These are phyloP conservation scores for Septoria petroselini DNA, from an alignment of 2,329 filamentous ascomycete species.

Conservation along the genomic window DNA sequence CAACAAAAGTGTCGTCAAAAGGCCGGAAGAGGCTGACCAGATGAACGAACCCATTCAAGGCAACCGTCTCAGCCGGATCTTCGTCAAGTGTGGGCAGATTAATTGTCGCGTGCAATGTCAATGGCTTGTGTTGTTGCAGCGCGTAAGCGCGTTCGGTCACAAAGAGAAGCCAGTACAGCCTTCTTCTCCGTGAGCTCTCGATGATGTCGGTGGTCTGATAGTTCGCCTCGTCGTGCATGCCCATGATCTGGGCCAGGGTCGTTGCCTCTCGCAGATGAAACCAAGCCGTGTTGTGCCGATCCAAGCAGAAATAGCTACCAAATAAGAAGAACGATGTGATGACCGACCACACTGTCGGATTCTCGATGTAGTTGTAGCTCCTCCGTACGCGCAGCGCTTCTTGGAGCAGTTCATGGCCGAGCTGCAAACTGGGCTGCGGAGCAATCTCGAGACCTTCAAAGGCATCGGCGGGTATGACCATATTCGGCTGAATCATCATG, in stretches of 20 bases:
- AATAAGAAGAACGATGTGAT: slow-evolving; percentile 62
- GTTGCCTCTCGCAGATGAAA: slow-evolving; percentile 61
- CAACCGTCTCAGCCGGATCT: slow-evolving; percentile 53
- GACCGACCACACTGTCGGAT: slow-evolving; percentile 54
- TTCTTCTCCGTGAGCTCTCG: slow-evolving; percentile 54
- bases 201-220: slow-evolving; percentile 50
- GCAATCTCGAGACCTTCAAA: slow-evolving; percentile 51
- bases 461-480: slow-evolving; percentile 41
- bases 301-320: slow-evolving; percentile 60
- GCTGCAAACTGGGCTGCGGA: slow-evolving; percentile 43
- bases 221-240: slow-evolving; percentile 57
- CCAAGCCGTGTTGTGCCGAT: slow-evolving; percentile 61
- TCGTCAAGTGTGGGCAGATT: slow-evolving; percentile 51
- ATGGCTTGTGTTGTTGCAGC: slow-evolving; percentile 61
- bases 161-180: slow-evolving; percentile 62
- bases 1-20: slow-evolving; percentile 62
- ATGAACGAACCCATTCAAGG: slow-evolving; percentile 58
- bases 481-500: slow-evolving; percentile 51
- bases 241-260: slow-evolving; percentile 57
- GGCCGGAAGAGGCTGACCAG: slow-evolving; percentile 61
- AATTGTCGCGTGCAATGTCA: slow-evolving; percentile 60
- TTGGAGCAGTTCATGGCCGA: slow-evolving; percentile 57
- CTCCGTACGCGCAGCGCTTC: slow-evolving; percentile 58
- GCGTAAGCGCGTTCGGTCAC: slow-evolving; percentile 63
- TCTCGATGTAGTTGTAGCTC: slow-evolving; percentile 57